A percentile compares a stretch with the other conserved stretches of the same genome.
phyloP scores from a whole-genome alignment of 768 basidiomycete genomes.

The Favolaschia claudopus region DNA sequence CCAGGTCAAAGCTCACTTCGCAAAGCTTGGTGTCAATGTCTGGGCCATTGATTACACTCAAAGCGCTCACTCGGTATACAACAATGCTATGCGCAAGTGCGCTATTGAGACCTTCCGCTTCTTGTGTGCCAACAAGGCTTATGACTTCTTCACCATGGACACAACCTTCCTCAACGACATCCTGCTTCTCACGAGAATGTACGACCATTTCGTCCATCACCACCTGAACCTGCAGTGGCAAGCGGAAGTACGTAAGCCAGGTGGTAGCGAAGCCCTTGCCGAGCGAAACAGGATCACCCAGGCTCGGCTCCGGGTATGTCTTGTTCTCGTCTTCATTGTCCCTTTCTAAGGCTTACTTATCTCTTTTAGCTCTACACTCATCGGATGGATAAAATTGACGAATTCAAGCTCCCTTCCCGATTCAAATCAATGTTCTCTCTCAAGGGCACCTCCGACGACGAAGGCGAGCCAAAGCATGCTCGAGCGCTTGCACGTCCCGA shows the following conservation, averaged over 20 bases:
- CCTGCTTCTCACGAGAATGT: neutral
- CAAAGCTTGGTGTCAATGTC: conserved; percentile 3
- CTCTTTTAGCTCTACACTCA: neutral
- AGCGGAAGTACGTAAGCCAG: conserved; percentile 5
- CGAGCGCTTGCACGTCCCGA: conserved; percentile 9
- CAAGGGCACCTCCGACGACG: conserved; percentile 20
- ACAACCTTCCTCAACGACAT: conserved; percentile 1
- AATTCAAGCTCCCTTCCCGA: neutral
- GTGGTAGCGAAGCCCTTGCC: neutral
- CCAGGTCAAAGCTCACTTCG: conserved; percentile 3
- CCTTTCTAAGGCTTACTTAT: neutral
- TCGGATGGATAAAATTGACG: neutral
- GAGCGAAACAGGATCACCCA: neutral
- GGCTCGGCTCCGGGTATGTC: conserved; percentile 4
- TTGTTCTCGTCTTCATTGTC: neutral
- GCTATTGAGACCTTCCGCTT: conserved; percentile 19
- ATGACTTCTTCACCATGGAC: conserved; percentile 17
- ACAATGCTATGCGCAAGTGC: conserved; percentile 6
- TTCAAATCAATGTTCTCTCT: neutral
- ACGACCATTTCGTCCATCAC: conserved; percentile 17
- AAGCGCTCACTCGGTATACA: conserved; percentile 16
- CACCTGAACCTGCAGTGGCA: conserved; percentile 8
- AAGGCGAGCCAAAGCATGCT: neutral
- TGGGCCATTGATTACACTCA: conserved; percentile 16
- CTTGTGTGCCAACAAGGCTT: neutral